A percentile compares a stretch with the other conserved stretches of the same genome.
These are phyloP conservation scores for Tylopilus sp. DNA, from an alignment of 1,284 basidiomycete genomes.

Conservation along the genomic window DNA sequence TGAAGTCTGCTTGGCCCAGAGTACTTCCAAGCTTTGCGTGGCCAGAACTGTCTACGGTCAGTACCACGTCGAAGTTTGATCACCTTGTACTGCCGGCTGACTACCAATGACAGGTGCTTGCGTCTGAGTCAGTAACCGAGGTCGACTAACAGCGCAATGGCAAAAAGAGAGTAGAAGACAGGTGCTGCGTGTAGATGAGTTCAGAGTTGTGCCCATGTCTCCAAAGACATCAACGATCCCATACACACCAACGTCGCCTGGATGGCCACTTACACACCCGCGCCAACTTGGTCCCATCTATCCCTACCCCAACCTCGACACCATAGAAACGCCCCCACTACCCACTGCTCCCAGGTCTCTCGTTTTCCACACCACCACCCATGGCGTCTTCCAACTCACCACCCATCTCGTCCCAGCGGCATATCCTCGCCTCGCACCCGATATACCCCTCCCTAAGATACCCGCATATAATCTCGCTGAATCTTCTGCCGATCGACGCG, in stretches of 20 bases:
- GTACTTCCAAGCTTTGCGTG: no score
- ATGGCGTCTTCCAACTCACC: conserved; percentile 40
- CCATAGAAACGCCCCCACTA: conserved; percentile 10
- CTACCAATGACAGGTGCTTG: no score
- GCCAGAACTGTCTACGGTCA: no score
- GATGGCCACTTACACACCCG: conserved; percentile 21
- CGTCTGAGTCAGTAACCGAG: no score
- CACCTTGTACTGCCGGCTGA: no score
- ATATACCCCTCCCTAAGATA: conserved; percentile 40
- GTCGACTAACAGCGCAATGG: no score
- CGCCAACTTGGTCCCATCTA: conserved; percentile 16
- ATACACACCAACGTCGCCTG: conserved; percentile 18
- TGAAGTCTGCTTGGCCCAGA: no score
- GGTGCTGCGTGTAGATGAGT: no score
- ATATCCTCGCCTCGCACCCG: conserved; percentile 53
- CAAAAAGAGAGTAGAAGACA: no score
- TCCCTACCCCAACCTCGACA: conserved; percentile 12
- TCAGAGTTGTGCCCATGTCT: background rate
- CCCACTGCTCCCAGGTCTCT: conserved; percentile 19
- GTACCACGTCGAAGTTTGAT: no score
- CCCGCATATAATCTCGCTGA: conserved; percentile 11
- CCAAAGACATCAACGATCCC: conserved; percentile 19
- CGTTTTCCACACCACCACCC: conserved; percentile 20
- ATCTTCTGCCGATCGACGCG: conserved; percentile 32
- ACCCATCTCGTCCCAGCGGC: conserved; percentile 77